A percentile compares a stretch with the other conserved stretches of the same genome.
phyloP scores from a whole-genome alignment of 495 filamentous ascomycete genomes.

The Corynascus novoguineensis region DNA sequence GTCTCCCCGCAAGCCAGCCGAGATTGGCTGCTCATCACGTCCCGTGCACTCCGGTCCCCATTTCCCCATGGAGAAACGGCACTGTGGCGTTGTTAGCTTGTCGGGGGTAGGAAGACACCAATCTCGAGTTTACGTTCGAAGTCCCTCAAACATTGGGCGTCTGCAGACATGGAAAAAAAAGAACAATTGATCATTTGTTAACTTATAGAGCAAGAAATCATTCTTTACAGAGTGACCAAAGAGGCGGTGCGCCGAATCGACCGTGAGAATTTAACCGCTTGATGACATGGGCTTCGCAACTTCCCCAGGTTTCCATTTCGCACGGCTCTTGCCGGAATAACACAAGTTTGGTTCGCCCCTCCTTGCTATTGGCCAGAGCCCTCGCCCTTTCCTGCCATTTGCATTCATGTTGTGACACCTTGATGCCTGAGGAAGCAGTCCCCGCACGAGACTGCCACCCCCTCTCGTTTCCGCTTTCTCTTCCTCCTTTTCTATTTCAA shows the following conservation, averaged over 20 bases:
- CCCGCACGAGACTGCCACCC: conserved; percentile 14
- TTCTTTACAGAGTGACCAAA: neutral
- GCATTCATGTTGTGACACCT: conserved; percentile 8
- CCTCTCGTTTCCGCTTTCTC: conserved; percentile 10
- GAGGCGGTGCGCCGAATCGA: neutral
- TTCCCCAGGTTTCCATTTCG: neutral
- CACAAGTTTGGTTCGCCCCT: neutral
- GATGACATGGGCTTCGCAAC: neutral
- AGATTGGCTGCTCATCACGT: neutral
- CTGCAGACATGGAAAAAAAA: neutral
- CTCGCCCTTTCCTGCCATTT: neutral
- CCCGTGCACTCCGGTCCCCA: neutral
- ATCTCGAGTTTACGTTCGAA: neutral
- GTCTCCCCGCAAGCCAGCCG: conserved; percentile 3
- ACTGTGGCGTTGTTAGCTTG: neutral
- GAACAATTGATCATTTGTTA: too few species aligned
- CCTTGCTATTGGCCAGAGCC: neutral
- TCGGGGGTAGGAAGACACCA: neutral
- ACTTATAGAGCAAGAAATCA: too few species aligned
- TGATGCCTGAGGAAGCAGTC: conserved; percentile 8
- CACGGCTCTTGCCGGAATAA: conserved; percentile 2
- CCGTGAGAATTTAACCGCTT: too few species aligned
- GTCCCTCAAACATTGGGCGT: neutral
- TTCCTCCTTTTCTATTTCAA: conserved; percentile 2
- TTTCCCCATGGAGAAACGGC: conserved; percentile 1